These are phyloP conservation scores for Candida michaelii DNA, from an alignment of 805 yeast genomes.

Conservation along the genomic window DNA sequence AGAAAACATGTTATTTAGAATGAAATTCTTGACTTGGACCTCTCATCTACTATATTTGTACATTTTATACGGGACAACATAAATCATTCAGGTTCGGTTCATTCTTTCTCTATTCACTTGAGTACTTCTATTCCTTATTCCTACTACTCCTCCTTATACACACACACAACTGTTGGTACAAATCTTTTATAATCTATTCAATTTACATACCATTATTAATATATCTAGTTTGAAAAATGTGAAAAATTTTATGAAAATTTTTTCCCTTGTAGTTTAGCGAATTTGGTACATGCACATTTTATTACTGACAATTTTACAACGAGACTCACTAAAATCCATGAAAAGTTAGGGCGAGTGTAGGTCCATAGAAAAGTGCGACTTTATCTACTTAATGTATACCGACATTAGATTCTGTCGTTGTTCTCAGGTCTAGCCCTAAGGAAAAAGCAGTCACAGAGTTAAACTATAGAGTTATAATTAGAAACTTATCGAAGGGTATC, in stretches of 20 bases:
- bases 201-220: slow-evolving; percentile 5
- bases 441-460: not conserved
- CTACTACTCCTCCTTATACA: no score
- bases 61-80: no score
- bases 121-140: no score
- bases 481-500: no score
- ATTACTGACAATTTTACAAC: not conserved
- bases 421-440: not conserved
- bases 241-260: slow-evolving; percentile 7
- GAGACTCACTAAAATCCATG: not conserved
- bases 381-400: not conserved
- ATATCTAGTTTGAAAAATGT: slow-evolving; percentile 5
- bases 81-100: no score
- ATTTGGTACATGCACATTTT: not conserved
- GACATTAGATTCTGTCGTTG: not conserved
- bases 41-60: not conserved
- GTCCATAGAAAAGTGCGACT: slow-evolving; percentile 1
- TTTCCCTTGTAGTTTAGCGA: slow-evolving; percentile 5
- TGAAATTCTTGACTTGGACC: no score
- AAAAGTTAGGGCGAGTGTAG: not conserved
- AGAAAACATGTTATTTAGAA: no score
- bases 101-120: not conserved
- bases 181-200: not conserved
- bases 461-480: not conserved
- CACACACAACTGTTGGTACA: not conserved